phyloP scores from a whole-genome alignment of 306 rosid genomes.

The Canavalia gladiata region DNA sequence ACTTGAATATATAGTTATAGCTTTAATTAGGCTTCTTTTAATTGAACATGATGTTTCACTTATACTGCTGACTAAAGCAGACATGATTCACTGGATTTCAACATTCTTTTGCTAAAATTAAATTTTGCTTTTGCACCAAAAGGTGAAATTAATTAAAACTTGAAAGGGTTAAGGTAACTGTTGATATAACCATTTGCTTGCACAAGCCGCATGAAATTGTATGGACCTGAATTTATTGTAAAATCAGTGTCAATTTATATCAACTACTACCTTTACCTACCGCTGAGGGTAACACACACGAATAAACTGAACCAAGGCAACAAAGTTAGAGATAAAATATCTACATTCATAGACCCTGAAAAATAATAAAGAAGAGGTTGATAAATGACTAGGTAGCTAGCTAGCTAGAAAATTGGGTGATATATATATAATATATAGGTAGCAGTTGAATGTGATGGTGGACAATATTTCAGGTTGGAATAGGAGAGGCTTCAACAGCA shows the following conservation, averaged over 20 bases:
- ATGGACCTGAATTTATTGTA: slow-evolving; percentile 48
- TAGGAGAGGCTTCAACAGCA: slow-evolving; percentile 74
- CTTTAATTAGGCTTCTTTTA: slow-evolving; percentile 31
- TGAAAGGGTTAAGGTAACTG: slow-evolving; percentile 47
- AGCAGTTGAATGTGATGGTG: slow-evolving; percentile 1
- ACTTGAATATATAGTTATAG: background rate
- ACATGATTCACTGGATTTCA: slow-evolving; percentile 19
- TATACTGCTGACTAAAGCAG: slow-evolving; percentile 8
- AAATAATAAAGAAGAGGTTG: slow-evolving; percentile 8
- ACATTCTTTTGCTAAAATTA: slow-evolving; percentile 32
- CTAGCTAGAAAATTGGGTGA: slow-evolving; percentile 35
- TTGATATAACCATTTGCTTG: slow-evolving; percentile 62
- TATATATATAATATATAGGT: background rate
- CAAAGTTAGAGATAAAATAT: background rate
- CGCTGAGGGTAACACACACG: slow-evolving; percentile 24
- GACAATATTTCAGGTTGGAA: slow-evolving; percentile 70
- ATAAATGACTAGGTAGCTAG: slow-evolving; percentile 29
- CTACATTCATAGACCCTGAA: background rate
- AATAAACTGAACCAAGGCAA: background rate
- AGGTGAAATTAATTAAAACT: slow-evolving; percentile 7
- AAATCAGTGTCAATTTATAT: slow-evolving; percentile 48
- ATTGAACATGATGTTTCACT: slow-evolving; percentile 38
- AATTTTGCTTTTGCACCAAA: slow-evolving; percentile 32
- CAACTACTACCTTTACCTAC: slow-evolving; percentile 49
- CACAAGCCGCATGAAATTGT: slow-evolving; percentile 53